Evolutionary conservation across 2,329 filamentous ascomycete species (phyloP).

Genomic region (Meredithiella fracta): DNA sequence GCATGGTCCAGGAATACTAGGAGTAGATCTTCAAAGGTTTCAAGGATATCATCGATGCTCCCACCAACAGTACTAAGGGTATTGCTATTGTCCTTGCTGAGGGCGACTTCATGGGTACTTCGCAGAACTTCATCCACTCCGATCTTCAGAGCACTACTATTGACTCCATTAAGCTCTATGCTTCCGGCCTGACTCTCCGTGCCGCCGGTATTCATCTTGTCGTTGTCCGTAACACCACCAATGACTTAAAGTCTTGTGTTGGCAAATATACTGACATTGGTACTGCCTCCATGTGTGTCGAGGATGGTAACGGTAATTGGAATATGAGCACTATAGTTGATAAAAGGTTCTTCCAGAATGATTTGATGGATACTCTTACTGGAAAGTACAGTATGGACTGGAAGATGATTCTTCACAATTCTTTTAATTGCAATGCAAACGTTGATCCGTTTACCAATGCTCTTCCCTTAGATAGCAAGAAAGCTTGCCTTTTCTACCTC

Average conservation of each 20-base stretch:
- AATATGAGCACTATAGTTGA: conserved; percentile 3
- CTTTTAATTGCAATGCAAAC: background rate
- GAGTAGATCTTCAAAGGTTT: conserved; percentile 5
- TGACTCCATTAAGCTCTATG: conserved; percentile 6
- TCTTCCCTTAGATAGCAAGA: background rate
- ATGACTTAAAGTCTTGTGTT: background rate
- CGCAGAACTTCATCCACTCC: conserved; percentile 14
- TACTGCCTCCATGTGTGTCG: background rate
- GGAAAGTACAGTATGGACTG: conserved; percentile 10
- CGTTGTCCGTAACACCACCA: background rate
- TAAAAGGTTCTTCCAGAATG: background rate
- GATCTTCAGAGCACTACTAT: conserved; percentile 11
- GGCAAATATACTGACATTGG: background rate
- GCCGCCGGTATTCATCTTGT: conserved; percentile 7
- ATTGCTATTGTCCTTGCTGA: conserved; percentile 7
- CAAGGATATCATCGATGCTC: conserved; percentile 13
- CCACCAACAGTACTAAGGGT: conserved; percentile 7
- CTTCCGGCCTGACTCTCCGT: conserved; percentile 12
- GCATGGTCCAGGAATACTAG: conserved; percentile 11
- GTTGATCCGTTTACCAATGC: background rate
- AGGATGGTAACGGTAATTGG: background rate
- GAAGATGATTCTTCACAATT: background rate
- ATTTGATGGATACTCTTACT: conserved; percentile 5
- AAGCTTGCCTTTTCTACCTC: background rate
- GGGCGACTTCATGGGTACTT: conserved; percentile 14